These are phyloP conservation scores for Talaromyces sp. DNA, from an alignment of 2,329 filamentous ascomycete species.

Conservation along the genomic window DNA sequence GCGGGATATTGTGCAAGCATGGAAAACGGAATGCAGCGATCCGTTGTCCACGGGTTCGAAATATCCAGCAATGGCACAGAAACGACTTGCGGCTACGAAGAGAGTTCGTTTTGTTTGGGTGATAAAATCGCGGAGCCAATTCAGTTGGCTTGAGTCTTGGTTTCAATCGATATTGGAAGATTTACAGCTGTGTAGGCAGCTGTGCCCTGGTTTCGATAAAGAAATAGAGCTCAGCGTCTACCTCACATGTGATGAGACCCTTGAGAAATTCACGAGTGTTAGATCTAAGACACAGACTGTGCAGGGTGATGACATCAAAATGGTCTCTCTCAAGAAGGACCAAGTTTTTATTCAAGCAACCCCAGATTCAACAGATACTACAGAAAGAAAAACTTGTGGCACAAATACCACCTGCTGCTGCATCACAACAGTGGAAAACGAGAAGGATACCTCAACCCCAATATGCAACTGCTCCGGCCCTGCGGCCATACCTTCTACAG, in stretches of 20 bases:
- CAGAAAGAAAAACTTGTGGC: slow-evolving; percentile 17
- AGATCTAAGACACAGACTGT: not conserved
- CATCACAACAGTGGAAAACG: slow-evolving; percentile 42
- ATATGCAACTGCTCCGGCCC: slow-evolving; percentile 33
- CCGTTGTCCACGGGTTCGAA: not conserved
- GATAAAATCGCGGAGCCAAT: slow-evolving; percentile 49
- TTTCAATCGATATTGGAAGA: slow-evolving; percentile 43
- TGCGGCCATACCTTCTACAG: slow-evolving; percentile 6
- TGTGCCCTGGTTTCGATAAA: slow-evolving; percentile 28
- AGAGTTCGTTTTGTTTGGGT: slow-evolving; percentile 55
- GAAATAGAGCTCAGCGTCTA: slow-evolving; percentile 51
- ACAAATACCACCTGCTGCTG: slow-evolving; percentile 45
- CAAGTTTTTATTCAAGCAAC: slow-evolving; percentile 16
- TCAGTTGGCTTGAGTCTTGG: slow-evolving; percentile 50
- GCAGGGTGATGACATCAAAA: not conserved
- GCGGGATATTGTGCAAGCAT: slow-evolving; percentile 50
- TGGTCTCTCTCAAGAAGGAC: not conserved
- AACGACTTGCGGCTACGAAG: slow-evolving; percentile 38
- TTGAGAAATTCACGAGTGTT: slow-evolving; percentile 17
- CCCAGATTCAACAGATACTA: slow-evolving; percentile 8
- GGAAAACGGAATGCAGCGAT: slow-evolving; percentile 29
- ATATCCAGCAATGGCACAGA: slow-evolving; percentile 11
- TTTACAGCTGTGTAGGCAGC: slow-evolving; percentile 31
- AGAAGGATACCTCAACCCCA: slow-evolving; percentile 30
- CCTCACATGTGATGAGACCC: slow-evolving; percentile 49